Evolutionary conservation across 164 flowering plant species (phyloP).

Genomic region (Tetrastigma voinierianum): DNA sequence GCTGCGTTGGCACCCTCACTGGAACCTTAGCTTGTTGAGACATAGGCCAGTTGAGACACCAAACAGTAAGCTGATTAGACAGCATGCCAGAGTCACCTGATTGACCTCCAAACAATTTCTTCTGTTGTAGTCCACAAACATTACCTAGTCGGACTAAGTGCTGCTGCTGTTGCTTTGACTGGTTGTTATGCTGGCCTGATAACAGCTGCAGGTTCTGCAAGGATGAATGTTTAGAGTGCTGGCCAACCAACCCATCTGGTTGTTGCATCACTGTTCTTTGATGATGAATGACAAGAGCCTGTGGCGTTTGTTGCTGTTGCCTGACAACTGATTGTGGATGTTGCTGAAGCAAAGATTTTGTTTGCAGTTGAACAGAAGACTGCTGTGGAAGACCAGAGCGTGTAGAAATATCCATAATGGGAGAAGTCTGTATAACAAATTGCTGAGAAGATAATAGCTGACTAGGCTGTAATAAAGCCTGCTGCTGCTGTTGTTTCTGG

Average conservation of each 20-base stretch:
- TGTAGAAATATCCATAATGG: conserved; percentile 15
- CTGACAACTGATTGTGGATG: conserved; percentile 63
- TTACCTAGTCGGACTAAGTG: conserved; percentile 57
- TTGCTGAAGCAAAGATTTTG: conserved; percentile 61
- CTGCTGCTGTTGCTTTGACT: conserved; percentile 51
- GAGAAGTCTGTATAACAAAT: conserved; percentile 47
- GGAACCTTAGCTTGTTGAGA: conserved; percentile 59
- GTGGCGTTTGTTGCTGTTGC: conserved; percentile 61
- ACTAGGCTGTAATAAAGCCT: conserved; percentile 49
- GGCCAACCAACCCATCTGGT: conserved; percentile 34
- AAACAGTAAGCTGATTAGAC: conserved; percentile 58
- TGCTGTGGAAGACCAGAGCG: conserved; percentile 56
- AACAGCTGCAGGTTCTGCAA: conserved; percentile 46
- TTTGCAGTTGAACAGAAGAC: conserved; percentile 51
- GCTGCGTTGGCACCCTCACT: conserved; percentile 54
- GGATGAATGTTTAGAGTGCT: conserved; percentile 42
- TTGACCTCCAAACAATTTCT: conserved; percentile 53
- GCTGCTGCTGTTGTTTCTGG: conserved; percentile 65
- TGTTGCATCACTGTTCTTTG: conserved; percentile 47
- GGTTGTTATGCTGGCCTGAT: conserved; percentile 44
- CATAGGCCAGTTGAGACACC: no score
- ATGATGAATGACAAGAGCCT: conserved; percentile 48
- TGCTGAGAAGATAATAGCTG: conserved; percentile 71
- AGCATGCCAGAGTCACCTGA: conserved; percentile 57
- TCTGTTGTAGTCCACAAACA: conserved; percentile 57